Conservation (phyloP, 371 early-diverging fungal species). For the Batkoa obscura region DNA sequence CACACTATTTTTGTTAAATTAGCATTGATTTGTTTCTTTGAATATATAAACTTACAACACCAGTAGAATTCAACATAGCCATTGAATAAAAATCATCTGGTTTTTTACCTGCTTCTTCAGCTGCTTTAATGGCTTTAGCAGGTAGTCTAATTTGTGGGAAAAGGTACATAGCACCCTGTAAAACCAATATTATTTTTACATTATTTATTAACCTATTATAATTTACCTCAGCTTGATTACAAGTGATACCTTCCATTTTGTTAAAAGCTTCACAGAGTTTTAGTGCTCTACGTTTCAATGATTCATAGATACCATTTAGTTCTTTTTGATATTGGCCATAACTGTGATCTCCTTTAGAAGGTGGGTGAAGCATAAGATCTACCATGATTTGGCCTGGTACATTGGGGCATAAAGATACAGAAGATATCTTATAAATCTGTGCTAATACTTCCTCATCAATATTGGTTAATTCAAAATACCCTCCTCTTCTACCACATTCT, state of each 20-base stretch:
- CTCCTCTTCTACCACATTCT: conserved; percentile 95
- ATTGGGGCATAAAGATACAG: conserved; percentile 80
- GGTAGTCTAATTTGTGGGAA: conserved; percentile 74
- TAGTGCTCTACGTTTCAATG: conserved; percentile 55
- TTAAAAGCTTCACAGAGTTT: conserved; percentile 65
- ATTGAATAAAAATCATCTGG: conserved; percentile 83
- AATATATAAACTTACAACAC: conserved; percentile 37
- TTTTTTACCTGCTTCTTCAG: conserved; percentile 30
- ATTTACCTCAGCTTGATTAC: conserved; percentile 44
- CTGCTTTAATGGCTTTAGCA: conserved; percentile 51
- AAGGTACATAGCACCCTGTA: conserved; percentile 85
- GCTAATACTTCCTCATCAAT: conserved; percentile 53
- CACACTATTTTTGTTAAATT: conserved; percentile 20
- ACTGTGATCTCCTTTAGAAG: conserved; percentile 53
- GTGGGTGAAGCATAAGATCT: conserved; percentile 87
- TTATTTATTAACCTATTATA: background rate
- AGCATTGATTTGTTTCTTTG: conserved; percentile 8
- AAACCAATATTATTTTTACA: background rate
- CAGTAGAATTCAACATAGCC: conserved; percentile 79
- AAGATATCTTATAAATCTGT: conserved; percentile 82
- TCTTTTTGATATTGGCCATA: conserved; percentile 58
- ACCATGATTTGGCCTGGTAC: conserved; percentile 64
- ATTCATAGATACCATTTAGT: conserved; percentile 49
- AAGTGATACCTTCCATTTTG: conserved; percentile 62
- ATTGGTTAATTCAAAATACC: conserved; percentile 85